Conservation (phyloP, 2,329 filamentous ascomycete species). For the Exophiala bonariae region DNA sequence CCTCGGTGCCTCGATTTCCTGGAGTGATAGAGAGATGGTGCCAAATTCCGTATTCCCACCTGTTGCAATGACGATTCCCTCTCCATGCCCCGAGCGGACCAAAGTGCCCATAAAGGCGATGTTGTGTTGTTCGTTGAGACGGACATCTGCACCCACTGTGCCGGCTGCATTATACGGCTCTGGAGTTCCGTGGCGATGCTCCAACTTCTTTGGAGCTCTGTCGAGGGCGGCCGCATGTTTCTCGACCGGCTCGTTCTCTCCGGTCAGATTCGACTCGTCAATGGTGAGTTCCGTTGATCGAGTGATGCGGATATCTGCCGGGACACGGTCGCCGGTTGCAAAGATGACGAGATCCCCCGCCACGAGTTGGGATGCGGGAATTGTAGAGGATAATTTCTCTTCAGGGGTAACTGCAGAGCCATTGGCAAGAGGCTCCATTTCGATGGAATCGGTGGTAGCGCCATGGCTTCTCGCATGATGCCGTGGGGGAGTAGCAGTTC, state of each 20-base stretch:
- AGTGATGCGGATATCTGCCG: slow-evolving; percentile 92
- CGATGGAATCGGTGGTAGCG: slow-evolving; percentile 42
- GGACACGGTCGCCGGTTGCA: slow-evolving; percentile 92
- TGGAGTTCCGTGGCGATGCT: slow-evolving; percentile 53
- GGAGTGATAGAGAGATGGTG: slow-evolving; percentile 89
- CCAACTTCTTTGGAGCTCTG: slow-evolving; percentile 30
- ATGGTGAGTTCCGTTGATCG: slow-evolving; percentile 87
- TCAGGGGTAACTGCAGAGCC: slow-evolving; percentile 65
- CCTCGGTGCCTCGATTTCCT: slow-evolving; percentile 90
- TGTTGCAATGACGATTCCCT: slow-evolving; percentile 95
- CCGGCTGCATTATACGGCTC: slow-evolving; percentile 60
- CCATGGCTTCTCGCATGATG: slow-evolving; percentile 10
- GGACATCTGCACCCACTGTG: slow-evolving; percentile 64
- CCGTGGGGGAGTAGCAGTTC: slow-evolving; percentile 36
- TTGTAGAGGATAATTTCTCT: slow-evolving; percentile 70
- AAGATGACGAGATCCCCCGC: slow-evolving; percentile 92
- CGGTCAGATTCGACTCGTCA: slow-evolving; percentile 94
- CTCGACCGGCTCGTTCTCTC: slow-evolving; percentile 89
- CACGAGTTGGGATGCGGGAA: slow-evolving; percentile 83
- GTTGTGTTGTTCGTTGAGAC: slow-evolving; percentile 75
- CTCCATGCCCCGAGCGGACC: slow-evolving; percentile 90
- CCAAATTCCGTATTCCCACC: slow-evolving; percentile 93
- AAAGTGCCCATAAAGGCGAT: slow-evolving; percentile 98
- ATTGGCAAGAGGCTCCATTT: slow-evolving; percentile 50
- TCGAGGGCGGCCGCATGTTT: slow-evolving; percentile 67